These are phyloP conservation scores for Fusarium succisae DNA, from an alignment of 2,329 filamentous ascomycete genomes.

Conservation along the genomic window DNA sequence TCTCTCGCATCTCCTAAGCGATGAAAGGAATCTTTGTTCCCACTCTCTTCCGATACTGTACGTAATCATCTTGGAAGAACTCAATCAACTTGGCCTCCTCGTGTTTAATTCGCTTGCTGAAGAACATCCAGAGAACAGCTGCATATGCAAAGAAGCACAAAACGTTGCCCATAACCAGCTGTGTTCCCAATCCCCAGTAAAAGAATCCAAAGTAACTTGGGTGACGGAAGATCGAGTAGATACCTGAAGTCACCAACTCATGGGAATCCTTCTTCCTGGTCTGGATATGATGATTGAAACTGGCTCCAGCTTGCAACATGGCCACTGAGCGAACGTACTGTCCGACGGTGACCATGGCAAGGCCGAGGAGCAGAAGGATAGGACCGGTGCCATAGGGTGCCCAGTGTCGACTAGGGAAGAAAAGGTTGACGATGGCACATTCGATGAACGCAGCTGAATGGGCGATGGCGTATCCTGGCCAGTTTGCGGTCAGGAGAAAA, in stretches of 20 bases:
- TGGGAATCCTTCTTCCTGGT: constrained; percentile 74
- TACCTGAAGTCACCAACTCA: constrained; percentile 80
- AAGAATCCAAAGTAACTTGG: constrained; percentile 98
- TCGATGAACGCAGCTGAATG: constrained; percentile 80
- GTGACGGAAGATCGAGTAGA: constrained; percentile 82
- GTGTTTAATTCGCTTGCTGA: constrained; percentile 74
- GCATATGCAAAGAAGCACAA: constrained; percentile 80
- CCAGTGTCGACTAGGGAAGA: constrained; percentile 63
- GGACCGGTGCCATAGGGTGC: constrained; percentile 56
- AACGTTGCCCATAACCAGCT: constrained; percentile 86
- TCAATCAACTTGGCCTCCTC: constrained; percentile 81
- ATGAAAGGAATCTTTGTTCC: constrained; percentile 82
- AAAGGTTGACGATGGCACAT: constrained; percentile 67
- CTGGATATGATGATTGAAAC: constrained; percentile 91
- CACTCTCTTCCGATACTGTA: constrained; percentile 75
- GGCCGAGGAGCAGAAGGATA: constrained; percentile 63
- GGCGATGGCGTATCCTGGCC: constrained; percentile 83
- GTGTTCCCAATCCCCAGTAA: constrained; percentile 97
- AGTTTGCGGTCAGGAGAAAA: constrained; percentile 88
- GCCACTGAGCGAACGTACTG: constrained; percentile 82
- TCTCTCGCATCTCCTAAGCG: background rate
- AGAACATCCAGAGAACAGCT: constrained; percentile 85
- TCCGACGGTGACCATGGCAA: constrained; percentile 72
- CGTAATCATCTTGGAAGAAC: constrained; percentile 89
- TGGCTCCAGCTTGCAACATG: constrained; percentile 88